These are phyloP conservation scores for Pogostemon cablin DNA, from an alignment of 257 asterid species.

Conservation along the genomic window DNA sequence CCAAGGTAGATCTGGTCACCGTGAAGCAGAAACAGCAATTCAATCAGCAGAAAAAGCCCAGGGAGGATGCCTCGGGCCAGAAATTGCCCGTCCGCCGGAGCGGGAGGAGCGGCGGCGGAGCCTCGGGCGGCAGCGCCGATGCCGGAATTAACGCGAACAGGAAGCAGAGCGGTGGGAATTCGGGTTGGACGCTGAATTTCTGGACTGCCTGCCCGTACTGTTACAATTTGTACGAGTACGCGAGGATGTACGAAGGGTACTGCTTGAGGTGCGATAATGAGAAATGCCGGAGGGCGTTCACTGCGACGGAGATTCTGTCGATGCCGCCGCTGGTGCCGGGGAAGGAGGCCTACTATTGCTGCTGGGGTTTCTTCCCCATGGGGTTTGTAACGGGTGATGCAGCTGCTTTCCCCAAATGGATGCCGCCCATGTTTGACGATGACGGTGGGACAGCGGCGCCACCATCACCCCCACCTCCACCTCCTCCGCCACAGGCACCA, in stretches of 20 bases:
- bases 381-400: constrained; percentile 52
- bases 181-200: constrained; percentile 34
- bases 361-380: constrained; percentile 92
- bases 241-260: constrained; percentile 65
- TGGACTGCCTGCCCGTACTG: constrained; percentile 98
- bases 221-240: constrained; percentile 74
- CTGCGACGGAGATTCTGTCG: constrained; percentile 59
- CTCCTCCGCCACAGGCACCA: not conserved
- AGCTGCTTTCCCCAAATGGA: constrained; percentile 73
- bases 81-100: constrained; percentile 80
- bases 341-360: constrained; percentile 78
- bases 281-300: constrained; percentile 74
- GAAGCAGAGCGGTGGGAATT: constrained; percentile 17
- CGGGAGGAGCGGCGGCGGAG: constrained; percentile 31
- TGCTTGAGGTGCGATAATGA: constrained; percentile 76
- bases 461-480: not conserved
- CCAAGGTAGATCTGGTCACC: constrained; percentile 59
- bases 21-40: constrained; percentile 41
- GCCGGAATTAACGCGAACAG: constrained; percentile 26
- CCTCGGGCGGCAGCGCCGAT: constrained; percentile 26
- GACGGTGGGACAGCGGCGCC: not conserved
- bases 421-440: constrained; percentile 67
- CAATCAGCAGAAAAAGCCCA: constrained; percentile 24
- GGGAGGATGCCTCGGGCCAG: constrained; percentile 33
- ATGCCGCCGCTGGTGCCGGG: constrained; percentile 88